Evolutionary conservation across 352 stramenopile genomes (phyloP), one percentile per base, ranked within the genome.

Genomic region (Pythium monospermum): DNA sequence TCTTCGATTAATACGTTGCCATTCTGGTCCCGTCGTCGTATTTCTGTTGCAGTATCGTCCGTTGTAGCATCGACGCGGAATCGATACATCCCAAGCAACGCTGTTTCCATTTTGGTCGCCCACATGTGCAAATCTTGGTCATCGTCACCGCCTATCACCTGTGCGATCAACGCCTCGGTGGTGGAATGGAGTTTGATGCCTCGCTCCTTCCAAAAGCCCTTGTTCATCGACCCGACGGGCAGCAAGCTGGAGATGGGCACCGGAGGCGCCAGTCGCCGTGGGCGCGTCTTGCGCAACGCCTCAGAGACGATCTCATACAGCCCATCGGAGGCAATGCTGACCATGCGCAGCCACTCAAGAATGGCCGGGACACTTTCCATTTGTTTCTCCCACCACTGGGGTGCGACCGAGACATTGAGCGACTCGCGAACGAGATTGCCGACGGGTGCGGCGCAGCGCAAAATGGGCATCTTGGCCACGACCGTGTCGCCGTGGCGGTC

Each of bases 321-420:
- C 16, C 78, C 80, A 46, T 94, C 84, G 16, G 84, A 93, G 0
- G 61, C 59, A 19, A 69, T 76, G 43, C 77, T 90, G 22, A 91
- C 56, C n/a, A 56, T 71, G 21, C 81, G 72, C 13, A 94, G 66
- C 82, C 84, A 93, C 49, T 89, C 70, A 18, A 94, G 41, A 36
- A 91, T 64, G 15, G 50, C 57, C 6, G 71, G 55, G 18, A 91
- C 10, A 7, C 56, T 49, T 36, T 78, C 60, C 59, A 89, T 85
- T 22, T 87, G 75, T 19, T 59, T 59, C 54, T 89, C 71, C 73
- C 73, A 87, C 77, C 83, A 91, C 1, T 46, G 57, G 16, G 82
- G 81, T 4, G 72, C 56, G 3, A 91, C 74, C 2, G 79, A 88
- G 3, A 91, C 58, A 54, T 89, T 92, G 12, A 91, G 53, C 30